Base-by-base conservation (phyloP, 2,329 filamentous ascomycete species). In the Eutypa lata region DNA sequence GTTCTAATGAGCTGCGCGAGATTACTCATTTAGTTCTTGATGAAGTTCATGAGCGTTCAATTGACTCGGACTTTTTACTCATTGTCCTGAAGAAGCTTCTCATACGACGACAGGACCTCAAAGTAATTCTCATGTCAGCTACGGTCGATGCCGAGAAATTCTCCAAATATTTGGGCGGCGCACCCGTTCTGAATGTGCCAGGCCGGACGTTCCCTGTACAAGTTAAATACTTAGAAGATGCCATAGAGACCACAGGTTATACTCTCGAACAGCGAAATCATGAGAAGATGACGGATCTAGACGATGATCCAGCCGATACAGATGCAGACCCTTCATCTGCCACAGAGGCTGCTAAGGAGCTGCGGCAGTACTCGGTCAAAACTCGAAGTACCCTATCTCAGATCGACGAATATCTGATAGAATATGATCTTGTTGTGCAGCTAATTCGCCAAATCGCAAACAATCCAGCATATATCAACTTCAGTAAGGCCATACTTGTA, bases 11-110 rank as follows among this genome's bases (percentile, higher is more conserved):
- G 52, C 81, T 99, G 43, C 82, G 85, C 53, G 93, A 97, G 58
- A 87, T 99, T 49, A 96, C 93, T 0, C 94, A 97, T 73, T 75
- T 99, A 54, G 86, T 99, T 45, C 85, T 99, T n/a, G 94, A 99
- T 65, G 94, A 99, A 71, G 93, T 97, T 2, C 94, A 99, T 66
- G 94, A 99, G 70, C 86, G 93, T 56, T 90, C 91, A 13, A 97
- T 99, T 61, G 94, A 99, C 67, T 96, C 92, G 52, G 94, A 99
- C 68, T 97, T 99, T 68, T 77, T 99, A 33, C 79, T 99, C 16
- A 94, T 99, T 61, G 89, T 97, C 1, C 80, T 99, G 48, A 90
- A 90, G 65, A 89, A 92, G 57, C 76, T 99, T 3, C 81, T 97
- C 73, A 69, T 81, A 28, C 82, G 83, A 59, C 82, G 93, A 50